A percentile compares a stretch with the other conserved stretches of the same genome.
These are phyloP conservation scores for Trichosanthes truncata DNA, from an alignment of 306 rosid genomes.

Conservation along the genomic window DNA sequence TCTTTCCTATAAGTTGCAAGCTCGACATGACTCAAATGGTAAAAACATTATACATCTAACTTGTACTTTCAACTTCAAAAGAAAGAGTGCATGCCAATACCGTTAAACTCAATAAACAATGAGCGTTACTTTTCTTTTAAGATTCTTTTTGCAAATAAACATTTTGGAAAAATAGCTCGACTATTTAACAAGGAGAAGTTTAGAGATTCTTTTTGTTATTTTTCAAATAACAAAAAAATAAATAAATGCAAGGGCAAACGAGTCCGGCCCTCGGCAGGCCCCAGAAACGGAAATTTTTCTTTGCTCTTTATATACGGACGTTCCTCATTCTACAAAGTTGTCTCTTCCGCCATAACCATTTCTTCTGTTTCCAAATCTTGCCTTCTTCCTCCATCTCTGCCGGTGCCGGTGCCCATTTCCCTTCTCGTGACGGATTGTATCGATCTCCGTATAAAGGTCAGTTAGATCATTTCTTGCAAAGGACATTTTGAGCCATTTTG, in stretches of 20 bases:
- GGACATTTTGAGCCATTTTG: not conserved
- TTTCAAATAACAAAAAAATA: not conserved
- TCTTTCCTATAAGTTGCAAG: too few species aligned
- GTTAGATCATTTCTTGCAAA: not conserved
- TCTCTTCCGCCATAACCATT: constrained; percentile 5
- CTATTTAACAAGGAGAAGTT: not conserved
- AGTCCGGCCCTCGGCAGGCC: not conserved
- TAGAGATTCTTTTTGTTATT: not conserved
- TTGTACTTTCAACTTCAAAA: too few species aligned
- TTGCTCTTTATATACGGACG: not conserved
- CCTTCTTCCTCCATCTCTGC: not conserved
- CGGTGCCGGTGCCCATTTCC: not conserved
- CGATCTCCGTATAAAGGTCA: not conserved
- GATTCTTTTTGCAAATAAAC: not conserved
- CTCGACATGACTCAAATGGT: too few species aligned
- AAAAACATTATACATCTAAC: too few species aligned
- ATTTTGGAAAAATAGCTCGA: not conserved
- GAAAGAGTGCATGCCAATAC: too few species aligned
- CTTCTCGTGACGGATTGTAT: not conserved
- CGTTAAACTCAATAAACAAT: too few species aligned
- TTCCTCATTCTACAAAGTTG: not conserved
- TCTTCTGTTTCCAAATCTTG: not conserved
- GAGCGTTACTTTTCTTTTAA: not conserved
- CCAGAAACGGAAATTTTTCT: not conserved
- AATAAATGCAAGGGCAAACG: not conserved